Evolutionary conservation across 768 basidiomycete species (phyloP).

Genomic region (Mycena sanguinolenta): DNA sequence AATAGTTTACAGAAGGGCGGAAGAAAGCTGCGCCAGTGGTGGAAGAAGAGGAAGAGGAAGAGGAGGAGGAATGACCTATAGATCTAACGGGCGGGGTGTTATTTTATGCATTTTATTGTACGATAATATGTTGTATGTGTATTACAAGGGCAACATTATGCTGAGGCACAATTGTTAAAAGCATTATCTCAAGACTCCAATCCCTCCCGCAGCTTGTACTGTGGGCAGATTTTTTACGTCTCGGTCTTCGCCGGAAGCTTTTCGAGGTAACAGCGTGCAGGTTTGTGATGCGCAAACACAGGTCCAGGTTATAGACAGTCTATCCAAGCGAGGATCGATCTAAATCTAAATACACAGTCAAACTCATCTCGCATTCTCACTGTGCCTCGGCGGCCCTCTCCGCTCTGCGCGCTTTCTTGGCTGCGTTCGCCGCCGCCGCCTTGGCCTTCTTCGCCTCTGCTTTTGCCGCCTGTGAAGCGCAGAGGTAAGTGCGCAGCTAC

Average conservation of each 20-base stretch:
- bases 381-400: slow-evolving; percentile 17
- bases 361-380: background rate
- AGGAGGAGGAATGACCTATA: slow-evolving; percentile 31
- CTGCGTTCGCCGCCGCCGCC: slow-evolving; percentile 88
- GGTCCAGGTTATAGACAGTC: too few relatives aligned
- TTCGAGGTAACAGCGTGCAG: too few relatives aligned
- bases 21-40: slow-evolving; percentile 39
- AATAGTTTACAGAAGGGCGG: slow-evolving; percentile 28
- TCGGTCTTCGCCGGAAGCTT: too few relatives aligned
- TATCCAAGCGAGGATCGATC: too few relatives aligned
- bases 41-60: slow-evolving; percentile 34
- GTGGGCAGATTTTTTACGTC: too few relatives aligned
- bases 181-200: too few relatives aligned
- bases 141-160: background rate
- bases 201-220: too few relatives aligned
- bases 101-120: slow-evolving; percentile 16
- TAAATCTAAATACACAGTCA: background rate
- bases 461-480: slow-evolving; percentile 45
- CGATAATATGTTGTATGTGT: slow-evolving; percentile 24
- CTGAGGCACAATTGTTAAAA: too few relatives aligned
- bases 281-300: too few relatives aligned
- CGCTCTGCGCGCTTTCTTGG: slow-evolving; percentile 79
- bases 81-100: background rate
- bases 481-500: background rate
- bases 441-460: slow-evolving; percentile 89